phyloP scores from a whole-genome alignment of 1,284 basidiomycete genomes.

The Coniferiporia sulphurascens region DNA sequence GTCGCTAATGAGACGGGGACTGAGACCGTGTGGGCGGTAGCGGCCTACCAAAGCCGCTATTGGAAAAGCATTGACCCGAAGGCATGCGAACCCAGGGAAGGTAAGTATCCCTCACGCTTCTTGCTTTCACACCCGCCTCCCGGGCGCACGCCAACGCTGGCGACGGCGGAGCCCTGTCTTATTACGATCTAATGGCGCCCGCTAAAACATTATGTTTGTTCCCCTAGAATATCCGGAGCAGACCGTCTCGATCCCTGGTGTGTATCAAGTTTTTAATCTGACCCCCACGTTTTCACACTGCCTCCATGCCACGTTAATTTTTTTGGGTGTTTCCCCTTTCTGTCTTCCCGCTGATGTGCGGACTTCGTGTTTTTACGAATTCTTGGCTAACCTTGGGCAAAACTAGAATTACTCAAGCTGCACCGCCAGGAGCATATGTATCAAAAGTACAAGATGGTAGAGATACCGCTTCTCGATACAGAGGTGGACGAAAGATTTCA shows the following conservation, averaged over 20 bases:
- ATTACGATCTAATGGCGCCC: not conserved
- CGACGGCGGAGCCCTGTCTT: not conserved
- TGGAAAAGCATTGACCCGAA: conserved; percentile 86
- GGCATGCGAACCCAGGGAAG: conserved; percentile 73
- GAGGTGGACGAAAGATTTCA: conserved; percentile 67
- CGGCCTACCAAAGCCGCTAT: conserved; percentile 80
- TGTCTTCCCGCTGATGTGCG: not conserved
- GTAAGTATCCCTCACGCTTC: conserved; percentile 31
- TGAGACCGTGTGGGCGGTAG: conserved; percentile 84
- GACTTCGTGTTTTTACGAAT: not conserved
- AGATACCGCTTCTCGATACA: conserved; percentile 68
- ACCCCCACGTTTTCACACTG: not conserved
- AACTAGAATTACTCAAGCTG: conserved; percentile 68
- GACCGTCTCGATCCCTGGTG: conserved; percentile 64
- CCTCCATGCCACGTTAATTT: not conserved
- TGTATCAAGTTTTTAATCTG: not conserved
- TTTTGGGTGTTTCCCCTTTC: not conserved
- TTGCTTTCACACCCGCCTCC: not conserved
- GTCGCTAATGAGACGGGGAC: conserved; percentile 75
- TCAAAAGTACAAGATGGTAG: conserved; percentile 67
- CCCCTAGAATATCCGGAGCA: conserved; percentile 49
- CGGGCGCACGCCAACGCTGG: too few relatives aligned
- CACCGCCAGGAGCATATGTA: conserved; percentile 80
- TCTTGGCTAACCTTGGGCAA: not conserved
- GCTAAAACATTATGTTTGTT: conserved; percentile 9